Evolutionary conservation across 2,329 filamentous ascomycete species (phyloP), one percentile per base, ranked within the genome.

Genomic region (Didymella pinodella): DNA sequence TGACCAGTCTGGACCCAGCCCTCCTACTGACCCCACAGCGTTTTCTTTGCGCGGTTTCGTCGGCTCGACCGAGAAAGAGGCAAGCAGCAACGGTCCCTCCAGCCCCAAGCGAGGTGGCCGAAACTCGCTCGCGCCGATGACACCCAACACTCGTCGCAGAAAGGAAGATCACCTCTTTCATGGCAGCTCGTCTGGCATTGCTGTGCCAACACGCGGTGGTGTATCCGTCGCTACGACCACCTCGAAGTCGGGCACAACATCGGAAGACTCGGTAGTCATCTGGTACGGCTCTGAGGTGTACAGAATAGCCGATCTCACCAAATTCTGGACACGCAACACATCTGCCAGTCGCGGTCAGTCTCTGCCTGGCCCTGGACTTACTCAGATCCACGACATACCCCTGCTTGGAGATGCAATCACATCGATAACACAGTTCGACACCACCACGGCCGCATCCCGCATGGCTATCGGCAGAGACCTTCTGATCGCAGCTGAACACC

Each of bases 111-210:
- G 73, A 25, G 75, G 71, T 58, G 69, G 70, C 22, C 68, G 70
- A 7, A 72, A 71, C 41, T 73, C 73, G 25, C 74, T 84, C 2
- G 80, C 78, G 4, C 82, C 82, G 2, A 82, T 82, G 79, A 84
- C 82, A 7, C 82, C 82, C 5, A 83, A 83, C 60, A 84, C 81
- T 7, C 77, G 81, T 12, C 78, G 78, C 45, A 75, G 75, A 46
- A 80, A 78, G 60, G 73, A 82, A 53, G 79, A 82, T 43, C 67
- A 68, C 12, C 69, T 84, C 3, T 83, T 83, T 63, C 74, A 77
- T 28, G 77, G 77, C n/a, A 72, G 74, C 31, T 65, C 76, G 10
- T 72, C 75, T 14, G 66, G 64, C 7, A 62, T 67, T 14, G 63
- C 71, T 4, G 68, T 67, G 32, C 70, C 74, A n/a, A 67, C 73